Conservation (phyloP, 108 stramenopile genomes). For the Cylindrotheca fusiformis region DNA sequence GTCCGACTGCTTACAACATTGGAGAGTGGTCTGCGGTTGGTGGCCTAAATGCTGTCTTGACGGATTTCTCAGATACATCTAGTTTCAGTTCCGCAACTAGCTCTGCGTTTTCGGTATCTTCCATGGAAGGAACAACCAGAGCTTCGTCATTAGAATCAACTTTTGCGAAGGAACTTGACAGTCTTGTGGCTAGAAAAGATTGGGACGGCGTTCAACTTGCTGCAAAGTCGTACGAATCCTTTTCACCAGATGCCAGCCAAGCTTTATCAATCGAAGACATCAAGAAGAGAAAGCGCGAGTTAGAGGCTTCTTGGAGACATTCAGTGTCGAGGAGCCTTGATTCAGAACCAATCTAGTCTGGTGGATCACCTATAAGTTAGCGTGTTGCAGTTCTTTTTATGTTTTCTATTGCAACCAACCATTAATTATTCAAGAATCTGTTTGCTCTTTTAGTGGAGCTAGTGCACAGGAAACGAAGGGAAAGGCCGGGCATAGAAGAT, state of each 20-base stretch:
- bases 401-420: too few species aligned
- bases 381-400: too few species aligned
- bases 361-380: too few species aligned
- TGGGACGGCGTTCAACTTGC: slow-evolving; percentile 23
- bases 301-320: slow-evolving; percentile 18
- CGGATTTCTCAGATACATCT: slow-evolving; percentile 26
- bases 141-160: slow-evolving; percentile 23
- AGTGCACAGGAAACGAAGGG: too few species aligned
- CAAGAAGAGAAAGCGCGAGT: slow-evolving; percentile 12
- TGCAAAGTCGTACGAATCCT: slow-evolving; percentile 11
- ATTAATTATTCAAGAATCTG: too few species aligned
- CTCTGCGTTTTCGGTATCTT: slow-evolving; percentile 13
- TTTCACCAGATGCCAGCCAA: slow-evolving; percentile 2
- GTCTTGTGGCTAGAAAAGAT: slow-evolving; percentile 11
- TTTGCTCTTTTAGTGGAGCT: too few species aligned
- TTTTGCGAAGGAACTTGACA: slow-evolving; percentile 19
- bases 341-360: too few species aligned
- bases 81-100: slow-evolving; percentile 15
- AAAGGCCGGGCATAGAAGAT: too few species aligned
- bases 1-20: slow-evolving; percentile 7
- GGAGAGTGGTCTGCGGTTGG: slow-evolving; percentile 30
- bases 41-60: slow-evolving; percentile 10
- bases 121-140: slow-evolving; percentile 20
- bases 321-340: too few species aligned
- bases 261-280: neutral